Conservation (phyloP, 495 filamentous ascomycete genomes). For the Xylaria bambusicola region DNA sequence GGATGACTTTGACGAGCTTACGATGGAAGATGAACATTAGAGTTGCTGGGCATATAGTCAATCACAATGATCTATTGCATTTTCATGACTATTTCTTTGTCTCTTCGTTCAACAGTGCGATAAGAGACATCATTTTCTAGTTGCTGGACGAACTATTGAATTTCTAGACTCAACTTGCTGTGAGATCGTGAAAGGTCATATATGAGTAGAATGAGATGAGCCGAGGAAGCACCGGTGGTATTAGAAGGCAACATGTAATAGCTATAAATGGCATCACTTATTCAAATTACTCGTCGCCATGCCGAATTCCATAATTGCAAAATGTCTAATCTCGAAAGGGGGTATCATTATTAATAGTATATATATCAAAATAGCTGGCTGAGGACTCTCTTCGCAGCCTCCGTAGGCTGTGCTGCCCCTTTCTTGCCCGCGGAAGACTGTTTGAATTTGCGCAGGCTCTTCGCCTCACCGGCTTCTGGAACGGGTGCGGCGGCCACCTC, state of each 20-base stretch:
- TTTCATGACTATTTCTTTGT: neutral
- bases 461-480: conserved; percentile 13
- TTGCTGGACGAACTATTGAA: too few species aligned
- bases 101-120: neutral
- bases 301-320: too few species aligned
- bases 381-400: conserved; percentile 74
- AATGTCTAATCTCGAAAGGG: neutral
- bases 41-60: neutral
- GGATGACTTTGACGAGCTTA: conserved; percentile 85
- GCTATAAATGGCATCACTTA: too few species aligned
- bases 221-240: too few species aligned
- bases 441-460: conserved; percentile 64
- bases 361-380: conserved; percentile 72
- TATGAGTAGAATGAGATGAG: too few species aligned
- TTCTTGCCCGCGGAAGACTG: conserved; percentile 63
- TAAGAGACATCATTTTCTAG: too few species aligned
- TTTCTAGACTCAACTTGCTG: too few species aligned
- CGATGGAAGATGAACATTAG: conserved; percentile 55
- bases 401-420: conserved; percentile 52
- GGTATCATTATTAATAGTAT: conserved; percentile 27
- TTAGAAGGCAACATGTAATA: too few species aligned
- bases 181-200: too few species aligned
- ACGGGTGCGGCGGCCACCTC: neutral
- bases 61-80: neutral
- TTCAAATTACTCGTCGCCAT: too few species aligned